Conservation (phyloP, 805 yeast species). For the Kodamaea lidongshanica region DNA sequence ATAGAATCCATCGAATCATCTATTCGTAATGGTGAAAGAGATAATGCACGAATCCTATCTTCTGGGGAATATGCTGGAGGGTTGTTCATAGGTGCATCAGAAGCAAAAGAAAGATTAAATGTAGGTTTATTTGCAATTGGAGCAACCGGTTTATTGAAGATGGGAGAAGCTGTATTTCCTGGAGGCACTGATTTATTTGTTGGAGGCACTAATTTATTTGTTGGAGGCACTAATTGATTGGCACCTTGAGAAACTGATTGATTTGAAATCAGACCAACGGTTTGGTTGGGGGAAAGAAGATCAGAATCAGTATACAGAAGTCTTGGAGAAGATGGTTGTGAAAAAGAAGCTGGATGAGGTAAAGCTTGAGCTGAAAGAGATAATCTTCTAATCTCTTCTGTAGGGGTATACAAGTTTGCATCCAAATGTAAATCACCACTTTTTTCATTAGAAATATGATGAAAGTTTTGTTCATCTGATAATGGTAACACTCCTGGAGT, state of each 20-base stretch:
- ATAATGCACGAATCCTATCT: slow-evolving; percentile 9
- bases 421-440: slow-evolving; percentile 37
- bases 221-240: too few species aligned
- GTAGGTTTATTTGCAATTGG: too few species aligned
- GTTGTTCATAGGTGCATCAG: slow-evolving; percentile 10
- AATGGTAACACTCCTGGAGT: slow-evolving; percentile 56
- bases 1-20: slow-evolving; percentile 10
- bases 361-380: slow-evolving; percentile 60
- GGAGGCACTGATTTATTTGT: too few species aligned
- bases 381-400: slow-evolving; percentile 31
- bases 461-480: slow-evolving; percentile 18
- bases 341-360: slow-evolving; percentile 40
- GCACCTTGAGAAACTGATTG: too few species aligned
- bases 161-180: too few species aligned
- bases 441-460: slow-evolving; percentile 25
- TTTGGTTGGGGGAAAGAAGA: too few species aligned
- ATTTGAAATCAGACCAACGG: too few species aligned
- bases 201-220: too few species aligned
- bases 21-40: slow-evolving; percentile 21
- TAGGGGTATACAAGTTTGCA: slow-evolving; percentile 52
- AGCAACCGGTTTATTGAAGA: too few species aligned
- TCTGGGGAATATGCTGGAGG: slow-evolving; percentile 30
- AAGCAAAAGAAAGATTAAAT: slow-evolving; percentile 53
- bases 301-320: too few species aligned
- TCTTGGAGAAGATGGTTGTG: slow-evolving; percentile 42